A percentile compares a stretch with the other conserved stretches of the same genome.
Conservation (phyloP, 345 rosid genomes). For the rapeseed (Brassica napus) region Da-Ae NC_063442.1:31543501-31544000, state of each 20-base stretch:
- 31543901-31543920: slow-evolving; percentile 51
- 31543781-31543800: slow-evolving; percentile 31
- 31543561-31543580: slow-evolving; percentile 58
- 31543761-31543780: slow-evolving; percentile 45
- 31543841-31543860: slow-evolving; percentile 60
- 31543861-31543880: slow-evolving; percentile 43
- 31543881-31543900: slow-evolving; percentile 67
- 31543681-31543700: background rate
- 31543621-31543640: slow-evolving; percentile 50
- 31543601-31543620: slow-evolving; percentile 50
- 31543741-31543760: slow-evolving; percentile 37
- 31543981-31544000: slow-evolving; percentile 53
- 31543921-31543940: slow-evolving; percentile 55
- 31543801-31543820: slow-evolving; percentile 49
- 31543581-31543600: slow-evolving; percentile 61
- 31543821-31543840: slow-evolving; percentile 59
- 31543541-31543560: slow-evolving; percentile 55
- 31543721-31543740: slow-evolving; percentile 49
- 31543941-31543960: slow-evolving; percentile 78
- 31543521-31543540: slow-evolving; percentile 56
- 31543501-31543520: slow-evolving; percentile 60
- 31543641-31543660: slow-evolving; percentile 47
- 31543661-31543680: slow-evolving; percentile 8
- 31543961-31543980: slow-evolving; percentile 84
- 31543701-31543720: background rate